These are phyloP conservation scores for Tympanopsis confertula DNA, from an alignment of 2,329 filamentous ascomycete genomes.

Conservation along the genomic window DNA sequence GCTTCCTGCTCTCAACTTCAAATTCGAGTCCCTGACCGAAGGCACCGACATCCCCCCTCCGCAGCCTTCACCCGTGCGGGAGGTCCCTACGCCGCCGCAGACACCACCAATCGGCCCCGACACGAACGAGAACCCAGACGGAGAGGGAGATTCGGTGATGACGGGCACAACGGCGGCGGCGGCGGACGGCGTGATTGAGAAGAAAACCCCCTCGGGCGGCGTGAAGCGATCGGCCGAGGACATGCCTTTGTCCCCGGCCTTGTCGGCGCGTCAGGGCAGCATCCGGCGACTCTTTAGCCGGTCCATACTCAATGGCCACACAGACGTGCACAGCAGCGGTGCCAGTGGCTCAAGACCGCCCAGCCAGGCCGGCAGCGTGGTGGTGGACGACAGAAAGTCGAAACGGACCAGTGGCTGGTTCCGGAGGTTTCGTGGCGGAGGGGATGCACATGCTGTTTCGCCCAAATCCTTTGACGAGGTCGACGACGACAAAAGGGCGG, in stretches of 20 bases:
- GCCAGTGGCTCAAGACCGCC: conserved; percentile 27
- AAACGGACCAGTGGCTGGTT: conserved; percentile 50
- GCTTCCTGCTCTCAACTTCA: conserved; percentile 44
- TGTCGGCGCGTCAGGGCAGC: conserved; percentile 39
- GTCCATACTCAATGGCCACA: conserved; percentile 38
- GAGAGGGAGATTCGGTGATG: conserved; percentile 11
- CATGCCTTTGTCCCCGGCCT: conserved; percentile 36
- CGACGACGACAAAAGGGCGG: conserved; percentile 19
- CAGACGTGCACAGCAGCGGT: conserved; percentile 20
- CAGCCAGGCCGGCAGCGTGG: conserved; percentile 36
- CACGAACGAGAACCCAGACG: conserved; percentile 7
- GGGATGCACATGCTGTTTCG: conserved; percentile 16
- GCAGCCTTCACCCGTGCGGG: conserved; percentile 38
- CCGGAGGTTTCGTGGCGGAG: conserved; percentile 32
- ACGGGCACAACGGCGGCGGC: conserved; percentile 11
- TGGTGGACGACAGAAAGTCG: conserved; percentile 38
- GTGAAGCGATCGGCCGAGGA: conserved; percentile 38
- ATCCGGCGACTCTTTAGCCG: conserved; percentile 46
- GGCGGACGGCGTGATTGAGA: conserved; percentile 5
- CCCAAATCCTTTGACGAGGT: conserved; percentile 11
- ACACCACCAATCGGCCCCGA: conserved; percentile 10
- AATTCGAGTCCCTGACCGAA: conserved; percentile 46
- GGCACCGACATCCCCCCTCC: conserved; percentile 50
- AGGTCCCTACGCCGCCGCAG: conserved; percentile 31
- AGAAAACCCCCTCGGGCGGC: conserved; percentile 18